A percentile compares a stretch with the other conserved stretches of the same genome.
These are phyloP conservation scores for Sphaerosporella brunnea DNA, from an alignment of 495 filamentous ascomycete species.

Conservation along the genomic window DNA sequence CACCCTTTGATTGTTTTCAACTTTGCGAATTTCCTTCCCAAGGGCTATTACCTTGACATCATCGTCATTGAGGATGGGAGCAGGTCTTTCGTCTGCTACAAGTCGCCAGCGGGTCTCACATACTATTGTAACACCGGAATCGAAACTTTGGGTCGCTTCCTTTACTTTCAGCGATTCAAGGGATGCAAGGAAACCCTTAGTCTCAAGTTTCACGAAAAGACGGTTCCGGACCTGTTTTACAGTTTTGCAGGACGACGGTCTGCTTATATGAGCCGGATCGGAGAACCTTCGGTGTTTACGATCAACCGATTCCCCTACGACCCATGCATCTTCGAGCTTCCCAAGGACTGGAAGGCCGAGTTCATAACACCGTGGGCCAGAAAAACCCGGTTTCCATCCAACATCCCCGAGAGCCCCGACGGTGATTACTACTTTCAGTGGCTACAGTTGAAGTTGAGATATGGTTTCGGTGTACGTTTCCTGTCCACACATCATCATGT, in stretches of 20 bases:
- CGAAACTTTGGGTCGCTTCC: background rate
- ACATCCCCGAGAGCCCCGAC: background rate
- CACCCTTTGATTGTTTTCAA: background rate
- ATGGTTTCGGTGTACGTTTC: too few species aligned
- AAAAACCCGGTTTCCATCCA: background rate
- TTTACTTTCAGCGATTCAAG: background rate
- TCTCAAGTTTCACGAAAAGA: background rate
- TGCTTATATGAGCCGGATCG: background rate
- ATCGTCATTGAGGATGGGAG: background rate
- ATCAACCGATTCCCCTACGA: background rate
- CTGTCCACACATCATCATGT: too few species aligned
- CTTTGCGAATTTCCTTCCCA: background rate
- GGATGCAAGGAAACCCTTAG: background rate
- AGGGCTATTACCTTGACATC: background rate
- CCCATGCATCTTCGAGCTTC: background rate
- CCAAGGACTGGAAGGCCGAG: background rate
- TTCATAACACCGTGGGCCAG: background rate
- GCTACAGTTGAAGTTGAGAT: background rate
- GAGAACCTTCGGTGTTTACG: background rate
- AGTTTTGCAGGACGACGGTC: background rate
- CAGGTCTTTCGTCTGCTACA: constrained; percentile 64
- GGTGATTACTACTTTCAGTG: background rate
- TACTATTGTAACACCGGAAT: background rate
- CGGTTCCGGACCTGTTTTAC: background rate
- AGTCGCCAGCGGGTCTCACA: constrained; percentile 50